Evolutionary conservation across 1,284 basidiomycete species (phyloP).

Genomic region (Gymnopus androsaceus): DNA sequence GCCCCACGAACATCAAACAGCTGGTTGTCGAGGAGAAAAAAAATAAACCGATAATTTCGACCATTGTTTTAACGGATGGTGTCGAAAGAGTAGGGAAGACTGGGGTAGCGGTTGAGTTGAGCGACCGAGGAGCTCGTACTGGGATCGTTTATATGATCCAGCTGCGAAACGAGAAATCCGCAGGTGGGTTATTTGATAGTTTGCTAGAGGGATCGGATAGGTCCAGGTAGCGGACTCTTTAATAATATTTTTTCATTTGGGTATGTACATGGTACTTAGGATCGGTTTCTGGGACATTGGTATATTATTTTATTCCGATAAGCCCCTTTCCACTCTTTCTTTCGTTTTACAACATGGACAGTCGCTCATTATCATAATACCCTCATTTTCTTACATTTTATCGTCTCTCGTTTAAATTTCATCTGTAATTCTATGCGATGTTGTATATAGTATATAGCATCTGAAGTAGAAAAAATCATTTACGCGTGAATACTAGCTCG

Average conservation of each 20-base stretch:
- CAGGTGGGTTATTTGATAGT: constrained; percentile 83
- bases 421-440: background rate
- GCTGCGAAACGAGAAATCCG: constrained; percentile 84
- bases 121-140: constrained; percentile 86
- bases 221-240: constrained; percentile 15
- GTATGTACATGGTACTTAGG: constrained; percentile 2
- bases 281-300: constrained; percentile 1
- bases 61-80: constrained; percentile 93
- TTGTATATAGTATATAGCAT: too few species aligned
- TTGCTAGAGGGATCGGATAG: constrained; percentile 89
- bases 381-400: background rate
- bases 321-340: background rate
- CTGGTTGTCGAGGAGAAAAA: constrained; percentile 89
- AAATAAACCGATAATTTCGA: constrained; percentile 84
- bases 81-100: constrained; percentile 98
- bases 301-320: background rate
- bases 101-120: constrained; percentile 94
- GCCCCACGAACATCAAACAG: constrained; percentile 90
- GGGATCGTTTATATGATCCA: constrained; percentile 99
- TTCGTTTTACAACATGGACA: background rate
- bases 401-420: background rate
- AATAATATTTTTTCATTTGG: constrained; percentile 9
- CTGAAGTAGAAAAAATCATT: too few species aligned
- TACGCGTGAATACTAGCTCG: constrained; percentile 36
- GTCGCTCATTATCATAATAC: background rate